These are phyloP conservation scores for Solanum hybrid DNA, from an alignment of 305 asterid genomes.

Conservation along the genomic window DNA sequence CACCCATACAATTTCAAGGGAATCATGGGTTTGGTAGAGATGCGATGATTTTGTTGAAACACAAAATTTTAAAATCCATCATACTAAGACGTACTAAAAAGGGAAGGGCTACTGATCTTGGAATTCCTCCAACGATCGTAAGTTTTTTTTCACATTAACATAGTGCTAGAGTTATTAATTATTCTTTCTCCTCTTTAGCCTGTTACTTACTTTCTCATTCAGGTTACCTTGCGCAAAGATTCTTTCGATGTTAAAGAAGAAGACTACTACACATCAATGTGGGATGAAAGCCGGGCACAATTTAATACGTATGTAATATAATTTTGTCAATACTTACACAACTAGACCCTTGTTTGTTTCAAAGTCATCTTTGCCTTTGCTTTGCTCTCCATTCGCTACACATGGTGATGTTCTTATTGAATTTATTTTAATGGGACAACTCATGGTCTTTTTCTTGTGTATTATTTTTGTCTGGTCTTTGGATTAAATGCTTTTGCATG, in stretches of 20 bases:
- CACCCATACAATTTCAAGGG: no score
- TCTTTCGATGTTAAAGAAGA: constrained; percentile 53
- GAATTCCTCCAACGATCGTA: constrained; percentile 25
- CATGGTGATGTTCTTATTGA: background rate
- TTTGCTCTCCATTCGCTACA: background rate
- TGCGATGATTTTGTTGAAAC: no score
- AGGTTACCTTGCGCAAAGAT: constrained; percentile 70
- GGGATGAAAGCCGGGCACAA: constrained; percentile 72
- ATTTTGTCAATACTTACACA: background rate
- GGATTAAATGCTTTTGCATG: background rate
- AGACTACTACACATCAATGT: constrained; percentile 25
- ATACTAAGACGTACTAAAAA: no score
- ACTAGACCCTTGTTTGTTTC: background rate
- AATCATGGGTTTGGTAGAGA: no score
- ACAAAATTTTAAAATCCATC: no score
- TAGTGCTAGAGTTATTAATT: constrained; percentile 1
- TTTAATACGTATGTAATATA: constrained; percentile 57
- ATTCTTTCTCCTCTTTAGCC: background rate
- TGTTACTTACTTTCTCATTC: constrained; percentile 12
- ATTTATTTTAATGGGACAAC: background rate
- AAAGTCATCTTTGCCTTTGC: background rate
- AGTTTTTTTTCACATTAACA: constrained; percentile 10
- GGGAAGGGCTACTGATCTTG: no score
- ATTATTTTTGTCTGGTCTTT: background rate
- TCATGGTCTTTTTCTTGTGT: background rate